Conservation (phyloP, 2,329 filamentous ascomycete genomes). For the Penicillium sclerotiorum region DNA sequence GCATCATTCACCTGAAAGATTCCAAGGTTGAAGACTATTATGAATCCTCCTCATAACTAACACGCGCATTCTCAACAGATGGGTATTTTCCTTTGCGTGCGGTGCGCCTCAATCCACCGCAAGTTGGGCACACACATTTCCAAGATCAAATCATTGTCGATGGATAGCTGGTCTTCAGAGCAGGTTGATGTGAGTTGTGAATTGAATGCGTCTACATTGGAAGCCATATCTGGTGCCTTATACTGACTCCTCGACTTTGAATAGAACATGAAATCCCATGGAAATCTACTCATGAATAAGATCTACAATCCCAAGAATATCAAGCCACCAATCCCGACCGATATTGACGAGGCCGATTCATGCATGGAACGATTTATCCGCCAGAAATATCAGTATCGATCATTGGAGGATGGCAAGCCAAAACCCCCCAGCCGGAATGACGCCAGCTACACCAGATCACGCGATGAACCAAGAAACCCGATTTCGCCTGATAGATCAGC, state of each 20-base stretch:
- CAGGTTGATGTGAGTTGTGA: slow-evolving; percentile 80
- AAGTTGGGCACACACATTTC: slow-evolving; percentile 94
- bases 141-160: slow-evolving; percentile 97
- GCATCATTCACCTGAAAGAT: slow-evolving; percentile 1
- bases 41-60: too few species aligned
- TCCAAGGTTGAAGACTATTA: too few species aligned
- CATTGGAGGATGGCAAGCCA: slow-evolving; percentile 52
- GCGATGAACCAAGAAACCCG: slow-evolving; percentile 6
- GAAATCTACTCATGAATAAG: slow-evolving; percentile 83
- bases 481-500: slow-evolving; percentile 8
- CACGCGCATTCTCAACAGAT: slow-evolving; percentile 65
- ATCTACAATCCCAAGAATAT: slow-evolving; percentile 85
- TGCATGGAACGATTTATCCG: slow-evolving; percentile 95
- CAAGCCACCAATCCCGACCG: slow-evolving; percentile 81
- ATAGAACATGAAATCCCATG: slow-evolving; percentile 91
- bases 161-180: slow-evolving; percentile 96
- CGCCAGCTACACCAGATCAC: slow-evolving; percentile 54
- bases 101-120: slow-evolving; percentile 91
- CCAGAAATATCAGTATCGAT: slow-evolving; percentile 81
- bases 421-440: slow-evolving; percentile 55
- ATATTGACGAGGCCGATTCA: slow-evolving; percentile 88
- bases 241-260: slow-evolving; percentile 30
- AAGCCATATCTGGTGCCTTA: too few species aligned
- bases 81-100: slow-evolving; percentile 96
- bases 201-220: too few species aligned